These are phyloP conservation scores for Sclerotinia glacialis DNA, from an alignment of 2,329 filamentous ascomycete genomes.

Conservation along the genomic window DNA sequence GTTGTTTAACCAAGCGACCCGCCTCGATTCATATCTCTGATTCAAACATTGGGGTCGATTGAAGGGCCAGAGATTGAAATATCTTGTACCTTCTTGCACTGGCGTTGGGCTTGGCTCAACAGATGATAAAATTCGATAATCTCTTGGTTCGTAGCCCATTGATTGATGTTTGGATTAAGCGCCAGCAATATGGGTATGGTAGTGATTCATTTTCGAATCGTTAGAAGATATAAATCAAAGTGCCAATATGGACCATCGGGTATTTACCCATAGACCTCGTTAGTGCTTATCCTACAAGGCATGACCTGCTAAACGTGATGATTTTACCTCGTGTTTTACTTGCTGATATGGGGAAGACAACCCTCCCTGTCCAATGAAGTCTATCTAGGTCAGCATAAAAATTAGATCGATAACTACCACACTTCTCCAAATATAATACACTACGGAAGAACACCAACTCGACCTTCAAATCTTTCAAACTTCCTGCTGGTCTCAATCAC, in stretches of 20 bases:
- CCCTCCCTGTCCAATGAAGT: neutral
- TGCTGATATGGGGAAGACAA: neutral
- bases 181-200: slow-evolving; percentile 1
- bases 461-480: neutral
- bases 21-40: neutral
- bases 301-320: no score
- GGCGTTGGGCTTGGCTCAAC: neutral
- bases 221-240: neutral
- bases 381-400: neutral
- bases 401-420: neutral
- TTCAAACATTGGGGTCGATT: no score
- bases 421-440: neutral
- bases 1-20: no score
- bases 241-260: neutral
- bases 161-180: slow-evolving; percentile 4
- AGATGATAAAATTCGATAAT: neutral
- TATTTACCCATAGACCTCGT: neutral
- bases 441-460: neutral
- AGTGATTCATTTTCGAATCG: neutral
- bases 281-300: no score
- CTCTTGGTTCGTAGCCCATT: neutral
- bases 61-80: neutral
- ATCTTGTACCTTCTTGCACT: neutral
- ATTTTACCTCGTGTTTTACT: neutral
- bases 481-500: neutral